Percentiles rank a stretch among this genome's conserved stretches.
Evolutionary conservation across 2,329 filamentous ascomycete species (phyloP).

Genomic region (Onygenales sp.): DNA sequence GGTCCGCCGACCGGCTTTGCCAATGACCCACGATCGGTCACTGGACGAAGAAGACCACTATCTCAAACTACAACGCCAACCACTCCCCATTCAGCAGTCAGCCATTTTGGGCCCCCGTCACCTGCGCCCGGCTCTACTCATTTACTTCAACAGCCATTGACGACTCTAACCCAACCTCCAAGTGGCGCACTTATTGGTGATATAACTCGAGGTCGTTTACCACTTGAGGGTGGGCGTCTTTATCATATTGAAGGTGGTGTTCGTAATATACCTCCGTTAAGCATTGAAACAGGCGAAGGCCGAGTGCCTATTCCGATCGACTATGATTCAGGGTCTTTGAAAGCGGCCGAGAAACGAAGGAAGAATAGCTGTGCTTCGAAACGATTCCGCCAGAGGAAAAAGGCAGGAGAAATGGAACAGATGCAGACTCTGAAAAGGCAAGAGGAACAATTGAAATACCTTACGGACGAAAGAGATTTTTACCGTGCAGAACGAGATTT

Average conservation of each 20-base stretch:
- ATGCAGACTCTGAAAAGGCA: constrained; percentile 27
- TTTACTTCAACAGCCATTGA: constrained; percentile 8
- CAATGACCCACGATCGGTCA: not conserved
- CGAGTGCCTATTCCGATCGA: constrained; percentile 31
- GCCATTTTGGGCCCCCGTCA: constrained; percentile 9
- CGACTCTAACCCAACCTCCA: constrained; percentile 1
- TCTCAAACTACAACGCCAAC: constrained; percentile 9
- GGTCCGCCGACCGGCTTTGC: not conserved
- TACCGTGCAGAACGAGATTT: constrained; percentile 32
- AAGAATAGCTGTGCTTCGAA: constrained; percentile 35
- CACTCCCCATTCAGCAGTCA: constrained; percentile 9
- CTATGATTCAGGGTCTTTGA: constrained; percentile 31
- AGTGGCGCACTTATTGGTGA: constrained; percentile 1
- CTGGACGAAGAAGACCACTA: constrained; percentile 2
- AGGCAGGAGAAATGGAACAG: constrained; percentile 28
- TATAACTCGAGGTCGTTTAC: not conserved
- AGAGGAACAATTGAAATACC: constrained; percentile 23
- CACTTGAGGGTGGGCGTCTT: not conserved
- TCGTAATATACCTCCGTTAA: not conserved
- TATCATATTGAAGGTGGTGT: not conserved
- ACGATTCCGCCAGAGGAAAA: constrained; percentile 32
- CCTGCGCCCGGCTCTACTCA: constrained; percentile 3
- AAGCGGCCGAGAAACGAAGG: constrained; percentile 32
- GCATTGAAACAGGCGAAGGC: constrained; percentile 6
- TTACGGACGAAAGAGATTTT: constrained; percentile 27